These are phyloP conservation scores for Lepidium aucheri DNA, from an alignment of 345 rosid species.

Conservation along the genomic window DNA sequence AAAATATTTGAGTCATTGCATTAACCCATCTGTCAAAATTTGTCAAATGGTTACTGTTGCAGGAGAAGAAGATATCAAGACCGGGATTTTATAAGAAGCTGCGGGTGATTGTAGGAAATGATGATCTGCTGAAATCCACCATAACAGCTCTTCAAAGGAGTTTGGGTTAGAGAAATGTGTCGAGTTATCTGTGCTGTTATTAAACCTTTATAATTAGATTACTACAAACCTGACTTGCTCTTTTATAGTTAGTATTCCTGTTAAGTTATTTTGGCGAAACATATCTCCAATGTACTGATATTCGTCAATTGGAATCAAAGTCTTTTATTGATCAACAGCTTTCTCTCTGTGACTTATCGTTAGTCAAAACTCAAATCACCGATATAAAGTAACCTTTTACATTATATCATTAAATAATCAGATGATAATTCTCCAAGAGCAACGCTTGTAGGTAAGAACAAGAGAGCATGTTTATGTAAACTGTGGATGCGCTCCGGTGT, in stretches of 20 bases:
- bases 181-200: conserved; percentile 18
- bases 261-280: neutral
- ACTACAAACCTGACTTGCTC: neutral
- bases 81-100: conserved; percentile 48
- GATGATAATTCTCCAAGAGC: neutral
- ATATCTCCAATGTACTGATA: neutral
- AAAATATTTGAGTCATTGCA: neutral
- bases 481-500: conserved; percentile 12
- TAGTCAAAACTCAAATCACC: neutral
- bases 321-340: neutral
- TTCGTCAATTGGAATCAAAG: neutral
- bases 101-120: conserved; percentile 56
- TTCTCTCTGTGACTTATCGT: neutral
- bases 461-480: conserved; percentile 4
- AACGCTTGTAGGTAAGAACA: neutral
- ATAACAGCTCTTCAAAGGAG: conserved; percentile 48
- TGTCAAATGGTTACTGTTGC: neutral
- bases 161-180: conserved; percentile 10
- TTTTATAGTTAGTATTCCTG: neutral
- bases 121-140: conserved; percentile 51
- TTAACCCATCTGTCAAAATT: neutral
- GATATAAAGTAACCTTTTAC: neutral
- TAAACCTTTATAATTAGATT: neutral
- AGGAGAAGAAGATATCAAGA: conserved; percentile 58
- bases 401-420: neutral